Conservation (phyloP, 495 filamentous ascomycete species). For the Penicillium bialowiezense region DNA sequence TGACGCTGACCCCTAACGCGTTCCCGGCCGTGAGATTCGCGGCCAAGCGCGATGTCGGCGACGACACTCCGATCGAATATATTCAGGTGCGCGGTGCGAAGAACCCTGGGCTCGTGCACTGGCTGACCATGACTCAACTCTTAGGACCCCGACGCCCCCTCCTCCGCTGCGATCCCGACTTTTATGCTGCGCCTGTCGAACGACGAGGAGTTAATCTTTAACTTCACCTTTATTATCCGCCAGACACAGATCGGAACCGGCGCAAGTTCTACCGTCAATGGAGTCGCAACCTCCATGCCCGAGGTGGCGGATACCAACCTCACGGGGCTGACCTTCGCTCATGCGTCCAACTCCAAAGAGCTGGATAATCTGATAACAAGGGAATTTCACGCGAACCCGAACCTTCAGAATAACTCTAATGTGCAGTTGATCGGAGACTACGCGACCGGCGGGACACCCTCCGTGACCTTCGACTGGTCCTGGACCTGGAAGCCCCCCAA, state of each 20-base stretch:
- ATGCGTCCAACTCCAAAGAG: constrained; percentile 78
- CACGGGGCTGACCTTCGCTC: constrained; percentile 88
- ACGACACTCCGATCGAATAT: constrained; percentile 79
- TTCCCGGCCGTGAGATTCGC: constrained; percentile 80
- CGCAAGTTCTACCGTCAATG: constrained; percentile 45
- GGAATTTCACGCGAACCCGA: constrained; percentile 96
- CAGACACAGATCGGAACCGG: constrained; percentile 53
- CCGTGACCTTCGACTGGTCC: constrained; percentile 89
- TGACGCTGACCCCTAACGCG: constrained; percentile 81
- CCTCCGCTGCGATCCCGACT: constrained; percentile 53
- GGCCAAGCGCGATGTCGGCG: constrained; percentile 70
- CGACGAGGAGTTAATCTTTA: constrained; percentile 88
- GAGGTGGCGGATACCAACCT: constrained; percentile 67
- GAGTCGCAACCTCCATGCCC: constrained; percentile 45
- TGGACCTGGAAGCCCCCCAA: constrained; percentile 98
- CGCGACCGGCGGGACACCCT: constrained; percentile 72
- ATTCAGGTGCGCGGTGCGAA: constrained; percentile 65
- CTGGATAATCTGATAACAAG: constrained; percentile 90
- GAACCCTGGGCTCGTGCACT: background rate
- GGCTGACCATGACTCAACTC: constrained; percentile 1
- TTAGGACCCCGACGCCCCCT: constrained; percentile 75
- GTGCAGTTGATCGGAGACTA: constrained; percentile 90
- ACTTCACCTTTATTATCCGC: constrained; percentile 85
- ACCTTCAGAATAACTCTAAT: constrained; percentile 95
- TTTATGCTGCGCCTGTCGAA: constrained; percentile 86